phyloP scores from a whole-genome alignment of 116 monocot genomes.

The Papilionanthe hybrid region DNA sequence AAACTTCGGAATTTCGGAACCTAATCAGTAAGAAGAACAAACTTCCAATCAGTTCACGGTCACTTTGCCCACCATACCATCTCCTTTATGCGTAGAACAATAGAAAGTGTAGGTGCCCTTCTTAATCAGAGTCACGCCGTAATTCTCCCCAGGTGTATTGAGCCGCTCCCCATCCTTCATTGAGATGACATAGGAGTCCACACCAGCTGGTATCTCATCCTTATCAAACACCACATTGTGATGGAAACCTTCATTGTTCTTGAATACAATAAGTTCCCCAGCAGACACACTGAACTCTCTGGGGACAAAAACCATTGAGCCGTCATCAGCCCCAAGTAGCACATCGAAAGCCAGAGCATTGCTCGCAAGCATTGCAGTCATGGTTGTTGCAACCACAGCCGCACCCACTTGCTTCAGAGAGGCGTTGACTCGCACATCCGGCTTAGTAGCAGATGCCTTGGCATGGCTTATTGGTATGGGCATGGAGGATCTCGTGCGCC shows the following conservation, averaged over 20 bases:
- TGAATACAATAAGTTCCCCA: slow-evolving; percentile 69
- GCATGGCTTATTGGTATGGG: not conserved
- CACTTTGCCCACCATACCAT: slow-evolving; percentile 83
- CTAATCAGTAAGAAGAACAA: not conserved
- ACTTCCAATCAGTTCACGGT: slow-evolving; percentile 42
- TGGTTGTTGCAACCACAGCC: slow-evolving; percentile 40
- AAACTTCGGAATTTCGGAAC: too few species aligned
- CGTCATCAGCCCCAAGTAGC: slow-evolving; percentile 43
- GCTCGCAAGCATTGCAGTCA: slow-evolving; percentile 39
- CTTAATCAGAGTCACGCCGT: slow-evolving; percentile 47
- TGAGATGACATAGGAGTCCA: slow-evolving; percentile 49
- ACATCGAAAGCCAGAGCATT: slow-evolving; percentile 56
- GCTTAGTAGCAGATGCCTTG: not conserved
- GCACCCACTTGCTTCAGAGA: slow-evolving; percentile 50
- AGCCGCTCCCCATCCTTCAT: slow-evolving; percentile 70
- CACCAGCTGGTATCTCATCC: slow-evolving; percentile 72
- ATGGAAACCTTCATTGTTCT: slow-evolving; percentile 90
- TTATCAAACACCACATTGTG: slow-evolving; percentile 92
- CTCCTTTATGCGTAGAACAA: slow-evolving; percentile 85
- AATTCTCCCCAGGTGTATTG: slow-evolving; percentile 64
- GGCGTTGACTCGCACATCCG: slow-evolving; percentile 17
- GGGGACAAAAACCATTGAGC: slow-evolving; percentile 62
- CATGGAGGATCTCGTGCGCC: not conserved
- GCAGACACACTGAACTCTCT: slow-evolving; percentile 32
- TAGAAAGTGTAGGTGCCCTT: slow-evolving; percentile 74